Evolutionary conservation across 2,329 filamentous ascomycete genomes (phyloP).

Genomic region (Pseudopithomyces chartarum): DNA sequence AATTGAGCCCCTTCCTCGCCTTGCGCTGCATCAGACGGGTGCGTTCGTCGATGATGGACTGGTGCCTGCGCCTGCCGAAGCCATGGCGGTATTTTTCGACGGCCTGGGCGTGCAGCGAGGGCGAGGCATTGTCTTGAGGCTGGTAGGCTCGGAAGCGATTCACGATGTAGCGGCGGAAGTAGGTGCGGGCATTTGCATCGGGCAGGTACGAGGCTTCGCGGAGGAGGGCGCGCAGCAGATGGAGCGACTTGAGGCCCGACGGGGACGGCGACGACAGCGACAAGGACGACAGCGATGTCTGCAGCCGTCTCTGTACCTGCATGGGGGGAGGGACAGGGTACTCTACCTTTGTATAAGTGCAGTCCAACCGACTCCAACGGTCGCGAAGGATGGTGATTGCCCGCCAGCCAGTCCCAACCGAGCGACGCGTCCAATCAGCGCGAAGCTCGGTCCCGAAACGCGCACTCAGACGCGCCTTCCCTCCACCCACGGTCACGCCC

Average conservation of each 20-base stretch:
- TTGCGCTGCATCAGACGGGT: slow-evolving; percentile 25
- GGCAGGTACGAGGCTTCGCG: slow-evolving; percentile 66
- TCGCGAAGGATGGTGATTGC: slow-evolving; percentile 1
- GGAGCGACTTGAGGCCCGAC: slow-evolving; percentile 37
- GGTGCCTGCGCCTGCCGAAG: slow-evolving; percentile 25
- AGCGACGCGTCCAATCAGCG: neutral
- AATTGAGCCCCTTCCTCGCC: slow-evolving; percentile 46
- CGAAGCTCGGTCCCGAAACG: neutral
- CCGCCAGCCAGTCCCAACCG: neutral
- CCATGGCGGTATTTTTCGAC: slow-evolving; percentile 24
- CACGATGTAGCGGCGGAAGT: slow-evolving; percentile 56
- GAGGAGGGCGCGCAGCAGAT: slow-evolving; percentile 61
- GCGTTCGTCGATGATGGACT: slow-evolving; percentile 28
- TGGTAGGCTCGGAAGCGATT: slow-evolving; percentile 54
- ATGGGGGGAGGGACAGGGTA: slow-evolving; percentile 12
- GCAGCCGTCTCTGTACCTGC: slow-evolving; percentile 14
- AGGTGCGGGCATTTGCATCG: slow-evolving; percentile 58
- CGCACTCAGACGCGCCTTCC: slow-evolving; percentile 23
- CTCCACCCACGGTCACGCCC: no score
- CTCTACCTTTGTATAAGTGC: no score
- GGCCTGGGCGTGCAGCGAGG: slow-evolving; percentile 19
- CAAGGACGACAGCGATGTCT: slow-evolving; percentile 3
- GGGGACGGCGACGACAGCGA: neutral
- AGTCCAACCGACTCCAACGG: neutral
- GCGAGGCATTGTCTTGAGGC: slow-evolving; percentile 29